phyloP scores from a whole-genome alignment of 331 rosid genomes.

The Stylosanthes scabra region DNA sequence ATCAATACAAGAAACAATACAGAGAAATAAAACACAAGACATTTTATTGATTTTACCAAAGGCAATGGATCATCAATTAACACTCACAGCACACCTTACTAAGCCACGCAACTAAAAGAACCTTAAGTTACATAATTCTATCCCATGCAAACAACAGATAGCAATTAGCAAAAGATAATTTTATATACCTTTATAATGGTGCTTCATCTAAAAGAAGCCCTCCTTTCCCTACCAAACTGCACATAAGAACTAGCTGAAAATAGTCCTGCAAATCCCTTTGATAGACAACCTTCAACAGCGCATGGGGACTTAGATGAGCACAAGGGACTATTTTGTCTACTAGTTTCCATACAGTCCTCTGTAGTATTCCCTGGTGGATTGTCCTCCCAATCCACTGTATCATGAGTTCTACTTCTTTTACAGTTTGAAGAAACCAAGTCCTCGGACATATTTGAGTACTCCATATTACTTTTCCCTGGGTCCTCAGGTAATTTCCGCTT shows the following conservation, averaged over 20 bases:
- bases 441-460: constrained; percentile 32
- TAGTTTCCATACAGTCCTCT: constrained; percentile 59
- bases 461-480: constrained; percentile 53
- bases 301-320: constrained; percentile 72
- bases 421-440: constrained; percentile 43
- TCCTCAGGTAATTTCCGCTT: constrained; percentile 77
- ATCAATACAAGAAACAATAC: not conserved
- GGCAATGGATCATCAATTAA: constrained; percentile 14
- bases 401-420: constrained; percentile 60
- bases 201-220: constrained; percentile 60
- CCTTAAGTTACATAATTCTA: constrained; percentile 19
- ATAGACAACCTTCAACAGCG: constrained; percentile 79
- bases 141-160: constrained; percentile 19
- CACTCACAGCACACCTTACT: no score
- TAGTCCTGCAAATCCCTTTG: constrained; percentile 81
- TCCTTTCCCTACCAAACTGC: constrained; percentile 57
- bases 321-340: constrained; percentile 55
- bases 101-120: constrained; percentile 14
- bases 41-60: constrained; percentile 40
- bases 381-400: constrained; percentile 43
- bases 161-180: constrained; percentile 26
- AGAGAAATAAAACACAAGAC: constrained; percentile 4
- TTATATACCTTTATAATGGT: constrained; percentile 14
- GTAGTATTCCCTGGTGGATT: constrained; percentile 39
- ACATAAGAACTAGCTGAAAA: constrained; percentile 59